Evolutionary conservation across 371 early-diverging fungal species (phyloP).

Genomic region (Nematocida homosporus): DNA sequence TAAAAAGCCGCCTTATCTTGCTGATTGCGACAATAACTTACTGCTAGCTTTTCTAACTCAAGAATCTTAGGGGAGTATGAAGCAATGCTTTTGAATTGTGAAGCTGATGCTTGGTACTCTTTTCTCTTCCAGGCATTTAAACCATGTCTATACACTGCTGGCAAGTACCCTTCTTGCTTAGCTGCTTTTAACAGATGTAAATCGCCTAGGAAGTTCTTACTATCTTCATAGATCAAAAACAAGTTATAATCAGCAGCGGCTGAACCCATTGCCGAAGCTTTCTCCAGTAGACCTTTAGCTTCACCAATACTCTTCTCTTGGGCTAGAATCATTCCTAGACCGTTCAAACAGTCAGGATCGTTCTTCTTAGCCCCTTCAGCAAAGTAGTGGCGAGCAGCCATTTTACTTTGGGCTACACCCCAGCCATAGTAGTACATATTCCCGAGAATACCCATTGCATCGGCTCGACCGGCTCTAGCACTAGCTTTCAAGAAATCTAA

Average conservation of each 20-base stretch:
- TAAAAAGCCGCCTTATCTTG: slow-evolving; percentile 53
- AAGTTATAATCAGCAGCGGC: slow-evolving; percentile 61
- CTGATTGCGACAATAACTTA: slow-evolving; percentile 37
- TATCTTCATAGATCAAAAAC: slow-evolving; percentile 46
- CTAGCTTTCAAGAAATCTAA: slow-evolving; percentile 51
- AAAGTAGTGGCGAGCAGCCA: slow-evolving; percentile 66
- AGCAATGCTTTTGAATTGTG: slow-evolving; percentile 46
- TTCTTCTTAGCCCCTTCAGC: slow-evolving; percentile 49
- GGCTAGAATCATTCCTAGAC: slow-evolving; percentile 62
- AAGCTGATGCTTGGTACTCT: slow-evolving; percentile 20
- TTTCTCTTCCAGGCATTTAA: slow-evolving; percentile 33
- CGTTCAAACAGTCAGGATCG: slow-evolving; percentile 61
- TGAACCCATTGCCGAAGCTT: slow-evolving; percentile 40
- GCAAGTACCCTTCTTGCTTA: slow-evolving; percentile 63
- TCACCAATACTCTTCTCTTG: slow-evolving; percentile 38
- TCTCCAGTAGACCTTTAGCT: slow-evolving; percentile 53
- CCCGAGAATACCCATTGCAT: slow-evolving; percentile 64
- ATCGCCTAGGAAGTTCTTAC: slow-evolving; percentile 23
- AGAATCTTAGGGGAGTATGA: slow-evolving; percentile 52
- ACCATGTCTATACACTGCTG: slow-evolving; percentile 66
- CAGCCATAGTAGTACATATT: slow-evolving; percentile 66
- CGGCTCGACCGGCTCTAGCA: slow-evolving; percentile 42
- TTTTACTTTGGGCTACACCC: slow-evolving; percentile 55
- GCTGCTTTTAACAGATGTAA: slow-evolving; percentile 61
- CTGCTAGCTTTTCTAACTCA: slow-evolving; percentile 51